A percentile compares a stretch with the other conserved stretches of the same genome.
phyloP scores from a whole-genome alignment of 2,329 filamentous ascomycete genomes.

The Trichoderma arundinaceum region DNA sequence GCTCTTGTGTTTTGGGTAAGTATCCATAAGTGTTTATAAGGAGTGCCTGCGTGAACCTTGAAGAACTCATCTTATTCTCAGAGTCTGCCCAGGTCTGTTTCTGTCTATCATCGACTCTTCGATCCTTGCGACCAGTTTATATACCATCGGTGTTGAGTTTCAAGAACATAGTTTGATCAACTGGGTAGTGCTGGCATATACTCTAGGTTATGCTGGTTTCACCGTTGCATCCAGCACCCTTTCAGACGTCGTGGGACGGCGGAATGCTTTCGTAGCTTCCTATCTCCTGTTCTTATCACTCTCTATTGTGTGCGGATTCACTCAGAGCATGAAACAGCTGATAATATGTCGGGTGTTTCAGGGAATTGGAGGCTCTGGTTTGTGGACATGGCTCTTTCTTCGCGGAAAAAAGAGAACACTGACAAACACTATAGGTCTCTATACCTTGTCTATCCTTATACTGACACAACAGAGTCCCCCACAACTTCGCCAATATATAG shows the following conservation, averaged over 20 bases:
- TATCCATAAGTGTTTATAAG: background rate
- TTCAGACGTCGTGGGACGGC: constrained; percentile 61
- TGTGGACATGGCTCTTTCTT: constrained; percentile 30
- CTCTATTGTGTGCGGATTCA: constrained; percentile 59
- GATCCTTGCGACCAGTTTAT: constrained; percentile 64
- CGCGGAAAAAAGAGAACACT: background rate
- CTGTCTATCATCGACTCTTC: constrained; percentile 65
- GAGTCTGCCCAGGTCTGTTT: constrained; percentile 59
- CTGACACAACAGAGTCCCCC: constrained; percentile 56
- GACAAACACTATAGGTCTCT: constrained; percentile 49
- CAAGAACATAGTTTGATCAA: constrained; percentile 52
- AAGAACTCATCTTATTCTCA: constrained; percentile 36
- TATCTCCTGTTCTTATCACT: constrained; percentile 62
- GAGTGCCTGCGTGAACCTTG: background rate
- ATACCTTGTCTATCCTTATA: constrained; percentile 62
- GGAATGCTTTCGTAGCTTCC: constrained; percentile 55
- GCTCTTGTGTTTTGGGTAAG: constrained; percentile 44
- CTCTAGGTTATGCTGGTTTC: constrained; percentile 62
- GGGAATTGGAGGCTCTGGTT: constrained; percentile 58
- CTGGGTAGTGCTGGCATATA: constrained; percentile 63
- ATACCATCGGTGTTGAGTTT: constrained; percentile 61
- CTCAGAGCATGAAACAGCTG: constrained; percentile 48
- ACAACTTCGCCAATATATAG: constrained; percentile 50
- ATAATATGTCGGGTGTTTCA: constrained; percentile 57
- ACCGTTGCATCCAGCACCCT: constrained; percentile 61